phyloP scores from a whole-genome alignment of 495 filamentous ascomycete species.

The Penicillium flavigenum region DNA sequence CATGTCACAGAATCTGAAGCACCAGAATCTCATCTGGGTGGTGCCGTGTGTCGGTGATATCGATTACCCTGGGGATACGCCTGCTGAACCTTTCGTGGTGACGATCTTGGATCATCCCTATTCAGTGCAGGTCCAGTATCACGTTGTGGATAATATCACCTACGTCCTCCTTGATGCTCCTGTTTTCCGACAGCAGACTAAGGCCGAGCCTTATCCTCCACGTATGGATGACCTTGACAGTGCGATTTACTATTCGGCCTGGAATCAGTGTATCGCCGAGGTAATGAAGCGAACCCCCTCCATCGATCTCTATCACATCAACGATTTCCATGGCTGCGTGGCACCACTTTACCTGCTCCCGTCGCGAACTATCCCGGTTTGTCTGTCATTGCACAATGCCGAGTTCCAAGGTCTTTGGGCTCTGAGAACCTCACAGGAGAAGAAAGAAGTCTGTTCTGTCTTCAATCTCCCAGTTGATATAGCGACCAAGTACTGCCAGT shows the following conservation, averaged over 20 bases:
- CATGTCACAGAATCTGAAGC: constrained; percentile 66
- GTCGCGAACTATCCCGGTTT: constrained; percentile 50
- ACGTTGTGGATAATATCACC: constrained; percentile 65
- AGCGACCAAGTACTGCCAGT: constrained; percentile 60
- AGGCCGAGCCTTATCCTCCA: constrained; percentile 65
- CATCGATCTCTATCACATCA: constrained; percentile 75
- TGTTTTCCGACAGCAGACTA: constrained; percentile 68
- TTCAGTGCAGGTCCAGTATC: constrained; percentile 65
- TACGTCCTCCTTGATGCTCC: constrained; percentile 70
- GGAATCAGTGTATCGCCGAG: constrained; percentile 69
- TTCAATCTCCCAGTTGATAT: constrained; percentile 57
- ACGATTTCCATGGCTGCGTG: constrained; percentile 74
- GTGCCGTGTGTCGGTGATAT: constrained; percentile 69
- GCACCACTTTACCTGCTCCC: constrained; percentile 71
- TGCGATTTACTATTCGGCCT: constrained; percentile 70
- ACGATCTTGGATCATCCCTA: constrained; percentile 62
- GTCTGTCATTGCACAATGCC: constrained; percentile 60
- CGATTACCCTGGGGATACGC: constrained; percentile 61
- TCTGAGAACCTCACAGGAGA: constrained; percentile 66
- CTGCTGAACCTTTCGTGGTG: constrained; percentile 61
- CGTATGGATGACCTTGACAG: constrained; percentile 73
- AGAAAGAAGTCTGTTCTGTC: constrained; percentile 66
- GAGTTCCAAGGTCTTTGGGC: constrained; percentile 77
- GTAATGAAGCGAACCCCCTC: constrained; percentile 57
- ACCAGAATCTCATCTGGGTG: constrained; percentile 71